A percentile compares a stretch with the other conserved stretches of the same genome.
phyloP scores from a whole-genome alignment of 1,139 yeast genomes.

The Scheffersomyces illinoinensis region DNA sequence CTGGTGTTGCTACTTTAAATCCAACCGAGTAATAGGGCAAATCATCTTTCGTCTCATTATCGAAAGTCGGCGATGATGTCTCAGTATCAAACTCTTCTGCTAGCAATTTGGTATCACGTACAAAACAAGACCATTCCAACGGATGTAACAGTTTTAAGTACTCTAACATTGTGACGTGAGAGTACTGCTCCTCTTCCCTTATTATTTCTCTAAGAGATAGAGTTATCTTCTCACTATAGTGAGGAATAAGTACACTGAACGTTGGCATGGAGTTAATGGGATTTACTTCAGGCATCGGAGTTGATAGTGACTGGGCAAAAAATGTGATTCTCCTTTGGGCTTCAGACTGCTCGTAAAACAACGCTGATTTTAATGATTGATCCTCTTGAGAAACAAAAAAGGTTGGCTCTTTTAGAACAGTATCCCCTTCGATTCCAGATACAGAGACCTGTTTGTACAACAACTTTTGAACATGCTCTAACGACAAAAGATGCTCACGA shows the following conservation, averaged over 20 bases:
- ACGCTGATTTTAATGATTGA: constrained; percentile 34
- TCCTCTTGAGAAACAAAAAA: constrained; percentile 56
- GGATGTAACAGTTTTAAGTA: constrained; percentile 53
- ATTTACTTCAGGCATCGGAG: constrained; percentile 52
- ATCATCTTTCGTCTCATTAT: constrained; percentile 28
- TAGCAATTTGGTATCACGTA: constrained; percentile 48
- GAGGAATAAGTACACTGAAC: constrained; percentile 54
- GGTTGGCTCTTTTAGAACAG: constrained; percentile 42
- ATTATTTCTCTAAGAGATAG: constrained; percentile 50
- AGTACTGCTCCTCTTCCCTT: constrained; percentile 47
- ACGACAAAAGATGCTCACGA: constrained; percentile 52
- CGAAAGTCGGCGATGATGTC: constrained; percentile 22
- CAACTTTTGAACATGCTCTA: constrained; percentile 50
- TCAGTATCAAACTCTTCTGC: constrained; percentile 46
- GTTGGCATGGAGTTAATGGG: constrained; percentile 48
- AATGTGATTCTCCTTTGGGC: constrained; percentile 54
- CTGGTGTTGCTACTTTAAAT: constrained; percentile 55
- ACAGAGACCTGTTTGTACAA: constrained; percentile 39
- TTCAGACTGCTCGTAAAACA: constrained; percentile 41
- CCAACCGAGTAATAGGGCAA: constrained; percentile 52
- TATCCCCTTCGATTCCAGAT: constrained; percentile 24
- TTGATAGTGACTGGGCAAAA: constrained; percentile 55
- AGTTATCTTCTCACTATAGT: constrained; percentile 51
- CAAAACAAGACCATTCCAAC: constrained; percentile 52
- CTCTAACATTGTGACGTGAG: constrained; percentile 52